Base-by-base conservation (phyloP, 177 flowering plant genomes). In the Vitis hybrid region DNA sequence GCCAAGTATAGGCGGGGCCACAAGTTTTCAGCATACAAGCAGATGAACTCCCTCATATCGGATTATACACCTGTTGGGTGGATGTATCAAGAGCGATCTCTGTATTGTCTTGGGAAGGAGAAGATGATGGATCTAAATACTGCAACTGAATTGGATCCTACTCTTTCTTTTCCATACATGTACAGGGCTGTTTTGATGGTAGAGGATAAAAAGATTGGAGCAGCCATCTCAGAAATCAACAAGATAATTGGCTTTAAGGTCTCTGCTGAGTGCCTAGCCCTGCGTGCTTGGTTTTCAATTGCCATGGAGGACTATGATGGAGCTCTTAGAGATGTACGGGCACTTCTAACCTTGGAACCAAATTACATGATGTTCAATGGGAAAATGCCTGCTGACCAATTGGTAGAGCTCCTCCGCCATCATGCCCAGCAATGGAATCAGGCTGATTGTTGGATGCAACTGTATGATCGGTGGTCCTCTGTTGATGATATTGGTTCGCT, bases 401-500 rank as follows among this genome's bases (percentile, higher is more conserved):
- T 94, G 75, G 86, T 91, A 4, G 94, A 90, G 77, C 88, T 86
- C 60, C 87, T 92, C 9, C 55, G 79, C 52, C 82, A 79, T 67
- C 80, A 77, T 55, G 93, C 80, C 65, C 87, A 90, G 79, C 87
- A 85, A 66, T 89, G 88, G 86, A 86, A 83, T 70, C 90, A 81
- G 71, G 97, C 97, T 60, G 97, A 94, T 70, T 94, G 98, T 67
- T 94, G 98, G 98, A 87, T 92, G 91, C 97, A 92, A 71, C 83
- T 94, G 12, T 87, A 90, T 81, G 94, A 92, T 68, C 78, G 89
- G 58, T 94, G 98, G 97, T 94, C 98, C 2, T 81, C 83, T 64
- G 97, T 94, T 67, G 98, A 94, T 83, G 98, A 94, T 83, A 90
- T 94, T 72, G 98, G 98, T 18, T 94, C 97, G 51, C 80, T 94